Percentiles rank a stretch among this genome's conserved stretches.
Conservation (phyloP, 2,329 filamentous ascomycete species). For the Calonectria pseudoturangicola region DNA sequence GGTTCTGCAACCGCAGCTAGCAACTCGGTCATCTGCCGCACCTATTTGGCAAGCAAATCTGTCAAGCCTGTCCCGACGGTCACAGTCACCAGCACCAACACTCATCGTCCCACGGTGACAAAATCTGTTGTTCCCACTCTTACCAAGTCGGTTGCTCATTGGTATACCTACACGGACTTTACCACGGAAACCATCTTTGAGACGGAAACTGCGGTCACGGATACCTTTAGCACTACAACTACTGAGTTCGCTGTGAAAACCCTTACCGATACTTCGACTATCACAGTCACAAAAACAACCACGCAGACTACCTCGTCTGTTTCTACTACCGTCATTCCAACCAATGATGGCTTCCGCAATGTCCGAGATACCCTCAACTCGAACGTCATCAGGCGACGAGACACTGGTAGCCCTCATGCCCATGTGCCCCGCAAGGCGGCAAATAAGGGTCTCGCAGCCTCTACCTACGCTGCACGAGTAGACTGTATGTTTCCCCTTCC, state of each 20-base stretch:
- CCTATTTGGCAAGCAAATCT: not conserved
- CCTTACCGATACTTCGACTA: not conserved
- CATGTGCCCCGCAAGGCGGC: not conserved
- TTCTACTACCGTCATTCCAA: not conserved
- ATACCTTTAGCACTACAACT: slow-evolving; percentile 11
- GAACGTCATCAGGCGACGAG: not conserved
- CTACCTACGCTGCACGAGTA: not conserved
- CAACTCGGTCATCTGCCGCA: not conserved
- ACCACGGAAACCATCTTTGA: not conserved
- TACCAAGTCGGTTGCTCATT: not conserved
- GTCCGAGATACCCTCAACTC: not conserved
- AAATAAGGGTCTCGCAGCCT: not conserved
- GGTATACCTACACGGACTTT: not conserved
- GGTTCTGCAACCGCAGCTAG: not conserved
- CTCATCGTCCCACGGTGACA: not conserved
- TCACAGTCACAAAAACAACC: not conserved
- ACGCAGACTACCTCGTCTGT: not conserved
- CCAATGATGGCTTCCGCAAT: not conserved
- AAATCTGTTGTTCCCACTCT: not conserved
- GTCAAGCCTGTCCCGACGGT: not conserved
- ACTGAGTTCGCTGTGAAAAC: not conserved
- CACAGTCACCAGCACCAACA: not conserved
- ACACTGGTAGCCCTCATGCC: not conserved
- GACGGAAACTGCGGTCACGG: not conserved
- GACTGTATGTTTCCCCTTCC: not conserved